Conservation (phyloP, 2,329 filamentous ascomycete species). For the Fusarium sp. region DNA sequence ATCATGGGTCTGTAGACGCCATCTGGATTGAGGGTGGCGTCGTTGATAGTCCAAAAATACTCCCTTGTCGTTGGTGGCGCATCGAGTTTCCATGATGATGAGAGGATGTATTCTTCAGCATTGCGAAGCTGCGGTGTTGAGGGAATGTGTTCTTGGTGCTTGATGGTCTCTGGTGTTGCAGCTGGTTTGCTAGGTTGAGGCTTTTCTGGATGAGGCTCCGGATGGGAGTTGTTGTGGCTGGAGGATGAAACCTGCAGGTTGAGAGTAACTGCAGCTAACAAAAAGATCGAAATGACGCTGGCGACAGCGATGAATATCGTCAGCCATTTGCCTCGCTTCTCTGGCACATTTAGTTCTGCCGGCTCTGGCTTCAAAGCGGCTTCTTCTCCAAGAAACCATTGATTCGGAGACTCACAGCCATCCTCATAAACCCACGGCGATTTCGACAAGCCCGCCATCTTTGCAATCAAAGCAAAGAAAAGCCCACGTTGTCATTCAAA, state of each 20-base stretch:
- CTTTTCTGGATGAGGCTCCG: not conserved
- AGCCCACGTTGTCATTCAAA: not conserved
- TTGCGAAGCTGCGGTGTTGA: conserved; percentile 48
- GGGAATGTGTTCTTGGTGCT: conserved; percentile 46
- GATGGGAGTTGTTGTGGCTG: not conserved
- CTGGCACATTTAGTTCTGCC: accelerated
- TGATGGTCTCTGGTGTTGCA: conserved; percentile 17
- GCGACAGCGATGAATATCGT: not conserved
- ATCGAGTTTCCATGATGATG: conserved; percentile 67
- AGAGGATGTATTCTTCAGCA: conserved; percentile 68
- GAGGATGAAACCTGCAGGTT: conserved; percentile 3
- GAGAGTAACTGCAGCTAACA: conserved; percentile 41
- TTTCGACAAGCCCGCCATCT: not conserved
- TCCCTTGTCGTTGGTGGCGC: conserved; percentile 65
- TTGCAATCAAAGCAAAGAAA: not conserved
- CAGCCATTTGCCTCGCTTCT: not conserved
- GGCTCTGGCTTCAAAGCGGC: not conserved
- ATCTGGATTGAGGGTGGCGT: conserved; percentile 71
- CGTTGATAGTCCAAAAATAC: conserved; percentile 71
- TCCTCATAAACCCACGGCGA: not conserved
- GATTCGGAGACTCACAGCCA: accelerated
- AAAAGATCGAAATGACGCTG: conserved; percentile 43
- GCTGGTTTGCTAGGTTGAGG: conserved; percentile 3
- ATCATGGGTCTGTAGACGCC: conserved; percentile 71
- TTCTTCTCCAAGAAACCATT: not conserved